Conservation (phyloP, 2,329 filamentous ascomycete genomes). For the Pseudogymnoascus verrucosus region DNA sequence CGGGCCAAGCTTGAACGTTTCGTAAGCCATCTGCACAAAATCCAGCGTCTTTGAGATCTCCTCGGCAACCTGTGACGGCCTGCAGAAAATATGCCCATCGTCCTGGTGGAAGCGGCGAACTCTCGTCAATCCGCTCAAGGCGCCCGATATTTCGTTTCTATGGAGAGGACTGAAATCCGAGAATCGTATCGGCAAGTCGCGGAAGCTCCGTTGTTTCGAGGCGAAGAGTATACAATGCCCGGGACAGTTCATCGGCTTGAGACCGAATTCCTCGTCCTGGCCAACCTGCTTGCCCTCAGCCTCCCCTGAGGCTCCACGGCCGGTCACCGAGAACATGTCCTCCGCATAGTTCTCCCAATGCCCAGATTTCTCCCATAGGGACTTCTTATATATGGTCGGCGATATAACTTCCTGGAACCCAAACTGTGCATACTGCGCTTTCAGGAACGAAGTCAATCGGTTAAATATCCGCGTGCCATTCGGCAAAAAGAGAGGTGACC, state of each 20-base stretch:
- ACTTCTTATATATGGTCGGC: constrained; percentile 84
- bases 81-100: constrained; percentile 85
- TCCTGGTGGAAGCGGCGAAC: constrained; percentile 86
- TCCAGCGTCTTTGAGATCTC: constrained; percentile 68
- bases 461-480: constrained; percentile 79
- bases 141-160: constrained; percentile 76
- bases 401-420: constrained; percentile 86
- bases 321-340: constrained; percentile 80
- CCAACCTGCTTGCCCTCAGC: constrained; percentile 36
- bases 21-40: constrained; percentile 67
- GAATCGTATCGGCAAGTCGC: constrained; percentile 73
- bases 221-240: constrained; percentile 81
- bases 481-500: constrained; percentile 76
- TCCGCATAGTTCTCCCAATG: constrained; percentile 86
- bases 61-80: constrained; percentile 62
- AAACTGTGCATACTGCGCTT: constrained; percentile 75
- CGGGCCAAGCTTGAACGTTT: constrained; percentile 59
- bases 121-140: constrained; percentile 72
- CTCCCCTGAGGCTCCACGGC: constrained; percentile 27
- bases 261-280: constrained; percentile 64
- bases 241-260: constrained; percentile 92
- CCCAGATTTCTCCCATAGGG: constrained; percentile 76
- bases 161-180: constrained; percentile 85
- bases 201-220: constrained; percentile 64
- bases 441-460: constrained; percentile 71